Base-by-base conservation (phyloP, 208 protist species). In the Trypanosoma boissoni region DNA sequence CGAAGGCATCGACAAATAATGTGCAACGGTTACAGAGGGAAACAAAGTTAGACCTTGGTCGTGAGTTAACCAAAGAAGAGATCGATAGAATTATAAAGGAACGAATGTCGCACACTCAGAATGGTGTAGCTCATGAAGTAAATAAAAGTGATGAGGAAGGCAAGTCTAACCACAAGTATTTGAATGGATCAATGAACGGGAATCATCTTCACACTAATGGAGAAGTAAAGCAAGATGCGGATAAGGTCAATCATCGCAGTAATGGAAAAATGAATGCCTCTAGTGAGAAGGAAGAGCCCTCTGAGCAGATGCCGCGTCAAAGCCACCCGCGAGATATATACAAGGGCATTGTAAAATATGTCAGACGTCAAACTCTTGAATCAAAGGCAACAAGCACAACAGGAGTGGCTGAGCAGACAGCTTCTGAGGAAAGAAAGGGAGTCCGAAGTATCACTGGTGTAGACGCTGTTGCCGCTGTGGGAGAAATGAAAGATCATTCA, bases 311-410 rank as follows among this genome's bases (percentile, higher is more conserved):
- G 2, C 48, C 21, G 14, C 52, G 46, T 8, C 49, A 60, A 31
- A 50, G 51, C 3, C 9, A 58, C 39, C 3, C 18, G 3, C 27
- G 24, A n/a, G 46, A 58, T 2, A 61, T 66, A 16, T 89, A 86
- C 52, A 50, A 70, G 26, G 73, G 76, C 18, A 65, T 90, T 44
- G 61, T 90, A 46, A 77, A 83, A 54, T 72, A 68, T 6, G 73
- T 86, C 60, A 18, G 26, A 8, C 23, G 37, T 12, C n/a, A n/a
- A n/a, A n/a, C n/a, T n/a, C n/a, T n/a, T n/a, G n/a, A n/a, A n/a
- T n/a, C n/a, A n/a, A 53, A 20, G 6, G 26, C 32, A 37, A 10
- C 29, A 43, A n/a, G 55, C 34, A 34, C 36, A 64, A 26, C 20
- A 28, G 21, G 24, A 41, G 28, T 26, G 12, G 34, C 39, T 44